Evolutionary conservation across 805 yeast species (phyloP), one percentile per base, ranked within the genome.

Genomic region (Kodamaea sagamina): DNA sequence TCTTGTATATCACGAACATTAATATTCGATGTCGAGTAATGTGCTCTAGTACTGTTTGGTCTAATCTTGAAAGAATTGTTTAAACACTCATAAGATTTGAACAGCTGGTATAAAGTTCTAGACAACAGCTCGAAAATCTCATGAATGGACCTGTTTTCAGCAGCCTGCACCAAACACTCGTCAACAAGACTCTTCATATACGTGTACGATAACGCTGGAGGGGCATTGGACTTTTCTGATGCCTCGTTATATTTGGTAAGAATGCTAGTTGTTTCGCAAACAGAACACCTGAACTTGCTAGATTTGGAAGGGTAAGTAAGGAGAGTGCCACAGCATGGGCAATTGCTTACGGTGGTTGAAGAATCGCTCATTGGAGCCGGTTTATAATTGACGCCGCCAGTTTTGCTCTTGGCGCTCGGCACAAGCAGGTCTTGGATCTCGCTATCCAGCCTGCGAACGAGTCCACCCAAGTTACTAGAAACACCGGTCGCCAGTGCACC

Each of bases 261-360:
- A 9, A 65, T 47, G 24, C 67, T 65, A 1, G 79, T 79, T 4
- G 83, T 74, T 27, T 68, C 72, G 53, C 95, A 86, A 3, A 79
- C 68, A 0, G 81, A 68, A 55, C 95, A 86, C 44, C 76, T 74
- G 55, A 77, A 81, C 44, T 69, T 69, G n/a, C 43, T 28, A 7
- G 63, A 45, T 11, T 47, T 52, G 18, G 47, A 51, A 1, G 68
- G 65, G 39, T 61, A 62, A 1, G 65, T 52, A 17, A 70, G 48
- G 1, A 68, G 46, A 2, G 65, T 62, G 4, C 68, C 70, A 48
- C 75, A 71, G 44, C 75, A 71, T 9, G 52, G 53, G 46, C 75
- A 71, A 39, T 58, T 58, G 24, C 55, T 52, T 10, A 66, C 58
- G 11, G 46, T 36, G 3, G 46, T 41, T 54, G 25, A 39, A 28